Evolutionary conservation across 2,329 filamentous ascomycete genomes (phyloP), one percentile per base, ranked within the genome.

Genomic region (Fusarium buxicola): DNA sequence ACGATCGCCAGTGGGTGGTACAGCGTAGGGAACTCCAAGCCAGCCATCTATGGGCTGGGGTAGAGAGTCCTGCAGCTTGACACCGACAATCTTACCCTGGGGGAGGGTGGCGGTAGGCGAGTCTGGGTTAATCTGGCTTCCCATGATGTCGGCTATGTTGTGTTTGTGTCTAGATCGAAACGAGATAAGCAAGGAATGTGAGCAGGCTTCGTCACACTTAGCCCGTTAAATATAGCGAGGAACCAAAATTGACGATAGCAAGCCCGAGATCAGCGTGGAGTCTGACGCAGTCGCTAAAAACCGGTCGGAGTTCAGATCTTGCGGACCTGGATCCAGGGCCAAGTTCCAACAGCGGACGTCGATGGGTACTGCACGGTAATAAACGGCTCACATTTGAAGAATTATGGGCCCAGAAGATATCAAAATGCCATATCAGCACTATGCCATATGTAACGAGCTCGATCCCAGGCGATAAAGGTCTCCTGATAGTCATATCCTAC

Each of bases 11-110:
- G 72, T 75, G 10, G 82, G 81, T 4, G 81, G 77, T 3, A 79
- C 66, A 0, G 79, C 81, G 58, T 84, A 84, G 0, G 81, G 82
- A 10, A 85, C 77, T 1, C 81, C 80, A 1, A 80, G 71, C 62
- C 85, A 85, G 11, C 72, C 65, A 25, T 80, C 76, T 15, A 80
- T 63, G 1, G 72, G 59, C 15, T 68, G 59, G 9, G 69, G 69
- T 15, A 69, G 52, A 7, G 27, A 38, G 10, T 69, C 66, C 2
- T 43, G 48, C 16, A 68, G 46, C 36, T 54, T 49, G 11, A 66
- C 49, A 16, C 68, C 68, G 4, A 70, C 44, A 12, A 70, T 51
- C 12, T 63, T 70, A 5, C 68, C 68, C 50, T 70, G 68, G 2
- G 68, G 53, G 0, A 70, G 51, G 5, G 55, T 32, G 27, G 70